Percentiles rank a stretch among this genome's conserved stretches.
These are phyloP conservation scores for Phellinidium pouzarii DNA, from an alignment of 1,284 basidiomycete species.

Conservation along the genomic window DNA sequence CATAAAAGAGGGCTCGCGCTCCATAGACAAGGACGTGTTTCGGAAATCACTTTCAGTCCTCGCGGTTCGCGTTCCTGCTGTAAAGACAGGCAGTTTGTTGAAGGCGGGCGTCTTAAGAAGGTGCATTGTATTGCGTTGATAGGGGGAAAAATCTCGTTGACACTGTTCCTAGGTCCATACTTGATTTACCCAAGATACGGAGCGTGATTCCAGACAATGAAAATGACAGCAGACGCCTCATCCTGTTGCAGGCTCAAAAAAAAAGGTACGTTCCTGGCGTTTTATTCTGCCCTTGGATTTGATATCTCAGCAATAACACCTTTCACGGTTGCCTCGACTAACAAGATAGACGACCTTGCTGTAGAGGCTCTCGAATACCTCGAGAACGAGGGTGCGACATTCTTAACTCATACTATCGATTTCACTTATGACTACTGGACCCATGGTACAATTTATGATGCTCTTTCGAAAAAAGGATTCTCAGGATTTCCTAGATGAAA, in stretches of 20 bases:
- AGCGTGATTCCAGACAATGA: slow-evolving; percentile 49
- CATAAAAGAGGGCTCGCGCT: slow-evolving; percentile 29
- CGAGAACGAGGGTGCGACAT: slow-evolving; percentile 41
- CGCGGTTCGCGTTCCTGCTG: slow-evolving; percentile 56
- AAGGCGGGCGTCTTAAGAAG: slow-evolving; percentile 49
- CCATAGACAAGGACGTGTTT: slow-evolving; percentile 61
- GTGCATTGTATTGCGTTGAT: slow-evolving; percentile 36
- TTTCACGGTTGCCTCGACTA: slow-evolving; percentile 13
- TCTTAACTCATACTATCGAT: slow-evolving; percentile 55
- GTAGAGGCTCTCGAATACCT: slow-evolving; percentile 49
- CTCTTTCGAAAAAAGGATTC: neutral
- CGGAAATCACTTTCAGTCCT: slow-evolving; percentile 57
- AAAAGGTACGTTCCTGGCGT: slow-evolving; percentile 43
- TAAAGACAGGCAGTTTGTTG: slow-evolving; percentile 48
- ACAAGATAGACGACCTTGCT: slow-evolving; percentile 63
- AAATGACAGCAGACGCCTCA: slow-evolving; percentile 43
- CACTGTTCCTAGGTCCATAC: slow-evolving; percentile 28
- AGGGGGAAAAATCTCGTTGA: slow-evolving; percentile 8
- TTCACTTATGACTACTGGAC: slow-evolving; percentile 84
- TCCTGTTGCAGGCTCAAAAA: slow-evolving; percentile 55
- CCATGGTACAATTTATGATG: slow-evolving; percentile 44
- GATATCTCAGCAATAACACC: slow-evolving; percentile 11
- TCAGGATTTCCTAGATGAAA: slow-evolving; percentile 47
- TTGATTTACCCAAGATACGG: slow-evolving; percentile 63
- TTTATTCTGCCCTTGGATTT: neutral